Evolutionary conservation across 176 grass and related monocot genomes (phyloP).

Genomic region (maize (Zea mays)): DNA sequence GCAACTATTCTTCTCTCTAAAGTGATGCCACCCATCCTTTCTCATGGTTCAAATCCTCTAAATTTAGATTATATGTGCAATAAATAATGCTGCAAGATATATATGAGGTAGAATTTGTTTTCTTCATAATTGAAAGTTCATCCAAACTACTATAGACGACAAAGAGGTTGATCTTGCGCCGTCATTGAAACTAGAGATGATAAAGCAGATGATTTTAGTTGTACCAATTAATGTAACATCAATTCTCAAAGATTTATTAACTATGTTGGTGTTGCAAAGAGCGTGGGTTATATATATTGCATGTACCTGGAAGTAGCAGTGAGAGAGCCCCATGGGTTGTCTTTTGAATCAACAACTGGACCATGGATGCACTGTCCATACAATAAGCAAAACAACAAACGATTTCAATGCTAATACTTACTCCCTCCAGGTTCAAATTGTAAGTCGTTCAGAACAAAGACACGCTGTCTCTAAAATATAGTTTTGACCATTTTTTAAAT

Average conservation of each 20-base stretch:
- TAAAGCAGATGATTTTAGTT: background rate
- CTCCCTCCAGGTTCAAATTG: too few species aligned
- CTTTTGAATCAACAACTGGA: background rate
- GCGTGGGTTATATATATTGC: background rate
- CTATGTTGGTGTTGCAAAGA: background rate
- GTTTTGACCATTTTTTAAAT: too few species aligned
- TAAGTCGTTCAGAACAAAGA: too few species aligned
- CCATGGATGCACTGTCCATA: background rate
- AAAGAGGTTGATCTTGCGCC: background rate
- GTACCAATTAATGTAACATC: background rate
- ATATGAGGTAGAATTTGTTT: background rate
- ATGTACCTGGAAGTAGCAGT: conserved; percentile 27
- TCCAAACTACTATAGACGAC: background rate
- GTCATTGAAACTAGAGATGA: too few species aligned
- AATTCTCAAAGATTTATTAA: background rate
- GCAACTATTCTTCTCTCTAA: conserved; percentile 28
- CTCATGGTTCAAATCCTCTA: conserved; percentile 10
- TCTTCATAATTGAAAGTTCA: too few species aligned
- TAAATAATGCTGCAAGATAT: background rate
- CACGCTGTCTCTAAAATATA: too few species aligned
- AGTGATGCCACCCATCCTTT: conserved; percentile 44
- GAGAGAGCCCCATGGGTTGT: conserved; percentile 15
- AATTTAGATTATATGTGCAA: conserved; percentile 9
- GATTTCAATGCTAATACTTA: background rate
- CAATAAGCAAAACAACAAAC: too few species aligned